Evolutionary conservation across 2,329 filamentous ascomycete genomes (phyloP).

Genomic region (Metarhizium humberi): DNA sequence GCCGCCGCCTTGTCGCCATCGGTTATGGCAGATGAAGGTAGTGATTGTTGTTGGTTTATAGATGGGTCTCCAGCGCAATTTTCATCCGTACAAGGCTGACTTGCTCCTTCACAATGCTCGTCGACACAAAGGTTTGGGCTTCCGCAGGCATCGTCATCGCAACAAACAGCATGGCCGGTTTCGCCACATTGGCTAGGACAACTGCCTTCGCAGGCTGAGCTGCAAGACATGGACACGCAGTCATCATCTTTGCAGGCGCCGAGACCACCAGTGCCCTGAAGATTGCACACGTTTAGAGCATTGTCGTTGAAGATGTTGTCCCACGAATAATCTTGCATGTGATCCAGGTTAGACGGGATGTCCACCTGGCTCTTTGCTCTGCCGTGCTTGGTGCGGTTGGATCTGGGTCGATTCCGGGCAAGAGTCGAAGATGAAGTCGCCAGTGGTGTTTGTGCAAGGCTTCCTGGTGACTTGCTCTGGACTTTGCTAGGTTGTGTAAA

Average conservation of each 20-base stretch:
- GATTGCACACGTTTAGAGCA: conserved; percentile 1
- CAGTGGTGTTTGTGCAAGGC: conserved; percentile 7
- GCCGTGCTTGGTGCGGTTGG: background rate
- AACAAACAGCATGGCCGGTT: conserved; percentile 22
- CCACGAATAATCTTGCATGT: conserved; percentile 9
- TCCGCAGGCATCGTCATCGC: conserved; percentile 25
- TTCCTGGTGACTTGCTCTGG: conserved; percentile 6
- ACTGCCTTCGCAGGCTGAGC: conserved; percentile 23
- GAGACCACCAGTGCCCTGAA: background rate
- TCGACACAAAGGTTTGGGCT: conserved; percentile 15
- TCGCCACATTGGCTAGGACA: conserved; percentile 27
- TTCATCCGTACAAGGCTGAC: conserved; percentile 24
- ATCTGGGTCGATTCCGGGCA: background rate
- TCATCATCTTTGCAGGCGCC: conserved; percentile 15
- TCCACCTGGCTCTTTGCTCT: conserved; percentile 1
- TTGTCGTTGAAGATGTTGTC: conserved; percentile 10
- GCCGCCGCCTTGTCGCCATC: conserved; percentile 18
- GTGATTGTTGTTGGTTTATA: background rate
- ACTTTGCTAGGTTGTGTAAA: conserved; percentile 9
- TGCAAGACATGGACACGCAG: conserved; percentile 23
- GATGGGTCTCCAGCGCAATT: conserved; percentile 20
- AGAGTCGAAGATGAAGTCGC: background rate
- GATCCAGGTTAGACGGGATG: conserved; percentile 2
- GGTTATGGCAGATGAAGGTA: conserved; percentile 6
- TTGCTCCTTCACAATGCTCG: conserved; percentile 26